Conservation (phyloP, 1,284 basidiomycete genomes). For the Ganoderma lucidum region DNA sequence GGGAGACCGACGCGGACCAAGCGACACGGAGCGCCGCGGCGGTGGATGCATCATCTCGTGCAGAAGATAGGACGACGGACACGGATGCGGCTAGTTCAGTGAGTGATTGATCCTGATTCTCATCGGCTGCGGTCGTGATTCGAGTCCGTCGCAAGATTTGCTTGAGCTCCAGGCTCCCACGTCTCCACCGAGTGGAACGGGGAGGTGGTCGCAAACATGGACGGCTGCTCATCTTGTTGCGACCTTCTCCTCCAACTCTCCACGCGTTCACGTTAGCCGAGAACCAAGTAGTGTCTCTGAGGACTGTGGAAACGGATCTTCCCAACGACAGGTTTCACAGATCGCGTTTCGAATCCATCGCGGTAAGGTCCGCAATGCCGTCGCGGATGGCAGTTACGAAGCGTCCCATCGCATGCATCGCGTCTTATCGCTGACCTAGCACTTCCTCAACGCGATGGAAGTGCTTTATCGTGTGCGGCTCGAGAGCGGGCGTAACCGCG, state of each 20-base stretch:
- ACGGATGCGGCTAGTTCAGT: background rate
- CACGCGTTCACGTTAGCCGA: background rate
- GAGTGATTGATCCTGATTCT: background rate
- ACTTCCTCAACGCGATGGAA: background rate
- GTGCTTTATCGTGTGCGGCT: background rate
- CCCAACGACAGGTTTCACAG: background rate
- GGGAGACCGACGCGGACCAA: background rate
- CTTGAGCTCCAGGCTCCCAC: background rate
- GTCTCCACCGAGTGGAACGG: too few relatives aligned
- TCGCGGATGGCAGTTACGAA: background rate
- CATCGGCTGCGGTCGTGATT: background rate
- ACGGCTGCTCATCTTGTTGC: background rate
- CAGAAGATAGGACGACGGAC: background rate
- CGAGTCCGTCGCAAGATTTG: too few relatives aligned
- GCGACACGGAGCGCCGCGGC: background rate
- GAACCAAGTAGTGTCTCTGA: background rate
- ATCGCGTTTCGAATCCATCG: background rate
- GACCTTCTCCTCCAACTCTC: background rate
- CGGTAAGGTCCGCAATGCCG: conserved; percentile 1
- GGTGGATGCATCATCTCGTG: background rate
- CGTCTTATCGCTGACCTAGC: background rate
- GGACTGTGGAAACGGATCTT: conserved; percentile 8
- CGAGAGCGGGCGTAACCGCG: background rate
- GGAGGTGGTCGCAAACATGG: background rate
- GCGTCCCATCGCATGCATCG: background rate